Conservation (phyloP, 306 rosid genomes). For the Dalbergia cultrata region DNA sequence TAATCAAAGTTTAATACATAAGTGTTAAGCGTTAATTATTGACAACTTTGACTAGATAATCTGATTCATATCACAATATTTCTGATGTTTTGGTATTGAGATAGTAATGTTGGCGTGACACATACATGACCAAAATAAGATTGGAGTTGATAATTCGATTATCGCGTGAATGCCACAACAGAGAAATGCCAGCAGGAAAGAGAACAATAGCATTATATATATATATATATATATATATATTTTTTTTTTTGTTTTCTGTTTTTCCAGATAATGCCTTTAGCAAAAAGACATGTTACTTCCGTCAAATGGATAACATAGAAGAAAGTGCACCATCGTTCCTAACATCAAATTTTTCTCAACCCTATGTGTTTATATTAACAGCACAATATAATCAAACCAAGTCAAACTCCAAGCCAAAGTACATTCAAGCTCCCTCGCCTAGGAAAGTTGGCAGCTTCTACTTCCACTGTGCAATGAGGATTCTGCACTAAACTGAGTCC, state of each 20-base stretch:
- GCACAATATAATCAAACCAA: constrained; percentile 31
- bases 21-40: background rate
- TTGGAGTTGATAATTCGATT: background rate
- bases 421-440: constrained; percentile 3
- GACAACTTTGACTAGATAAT: constrained; percentile 13
- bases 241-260: background rate
- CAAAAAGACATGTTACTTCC: background rate
- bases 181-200: background rate
- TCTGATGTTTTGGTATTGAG: background rate
- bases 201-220: background rate
- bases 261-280: background rate
- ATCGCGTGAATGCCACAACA: background rate
- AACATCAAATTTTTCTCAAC: constrained; percentile 21
- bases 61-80: background rate
- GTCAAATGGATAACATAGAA: background rate
- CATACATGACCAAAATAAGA: background rate
- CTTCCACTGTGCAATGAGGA: constrained; percentile 21
- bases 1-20: background rate
- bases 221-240: background rate
- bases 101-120: constrained; percentile 5
- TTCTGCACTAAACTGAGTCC: constrained; percentile 39
- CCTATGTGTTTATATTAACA: constrained; percentile 38
- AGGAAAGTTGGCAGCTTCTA: constrained; percentile 27
- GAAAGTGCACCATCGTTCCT: background rate
- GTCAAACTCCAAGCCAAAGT: constrained; percentile 10